Conservation (phyloP, 345 rosid genomes). For the Salix caprea region DNA sequence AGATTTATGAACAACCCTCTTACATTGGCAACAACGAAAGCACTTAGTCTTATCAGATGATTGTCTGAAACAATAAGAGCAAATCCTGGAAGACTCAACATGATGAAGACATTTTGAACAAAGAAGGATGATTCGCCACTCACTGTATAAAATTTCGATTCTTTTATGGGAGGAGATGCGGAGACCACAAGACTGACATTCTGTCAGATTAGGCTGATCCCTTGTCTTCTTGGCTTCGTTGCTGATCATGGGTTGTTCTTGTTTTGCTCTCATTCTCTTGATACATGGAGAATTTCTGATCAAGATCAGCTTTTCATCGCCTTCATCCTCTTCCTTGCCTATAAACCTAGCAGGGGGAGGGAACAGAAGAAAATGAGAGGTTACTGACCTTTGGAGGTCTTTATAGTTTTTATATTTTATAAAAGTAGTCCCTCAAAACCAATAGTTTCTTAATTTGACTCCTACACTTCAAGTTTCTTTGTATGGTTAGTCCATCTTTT, state of each 20-base stretch:
- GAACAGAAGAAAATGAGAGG: background rate
- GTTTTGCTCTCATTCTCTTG: background rate
- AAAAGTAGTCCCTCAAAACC: background rate
- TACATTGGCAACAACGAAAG: constrained; percentile 33
- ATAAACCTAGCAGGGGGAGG: background rate
- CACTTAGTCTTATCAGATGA: constrained; percentile 7
- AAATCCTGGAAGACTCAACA: constrained; percentile 37
- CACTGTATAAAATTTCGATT: constrained; percentile 47
- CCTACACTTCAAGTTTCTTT: background rate
- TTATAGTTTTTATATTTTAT: background rate
- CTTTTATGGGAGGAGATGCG: constrained; percentile 27
- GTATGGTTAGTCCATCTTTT: no score
- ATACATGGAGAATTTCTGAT: background rate
- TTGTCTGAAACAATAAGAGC: constrained; percentile 51
- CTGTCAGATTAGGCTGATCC: constrained; percentile 47
- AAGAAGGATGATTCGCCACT: constrained; percentile 51
- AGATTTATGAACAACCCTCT: constrained; percentile 31
- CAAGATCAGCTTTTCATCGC: background rate
- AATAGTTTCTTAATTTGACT: background rate
- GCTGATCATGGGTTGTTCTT: background rate
- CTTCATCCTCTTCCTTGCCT: background rate
- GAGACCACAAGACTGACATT: constrained; percentile 56
- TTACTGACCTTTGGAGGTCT: background rate
- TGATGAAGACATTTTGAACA: constrained; percentile 35
- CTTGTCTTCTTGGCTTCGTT: constrained; percentile 42